Percentiles rank a stretch among this genome's conserved stretches.
phyloP scores from a whole-genome alignment of 2,329 filamentous ascomycete species.

The Cordyceps javanica region DNA sequence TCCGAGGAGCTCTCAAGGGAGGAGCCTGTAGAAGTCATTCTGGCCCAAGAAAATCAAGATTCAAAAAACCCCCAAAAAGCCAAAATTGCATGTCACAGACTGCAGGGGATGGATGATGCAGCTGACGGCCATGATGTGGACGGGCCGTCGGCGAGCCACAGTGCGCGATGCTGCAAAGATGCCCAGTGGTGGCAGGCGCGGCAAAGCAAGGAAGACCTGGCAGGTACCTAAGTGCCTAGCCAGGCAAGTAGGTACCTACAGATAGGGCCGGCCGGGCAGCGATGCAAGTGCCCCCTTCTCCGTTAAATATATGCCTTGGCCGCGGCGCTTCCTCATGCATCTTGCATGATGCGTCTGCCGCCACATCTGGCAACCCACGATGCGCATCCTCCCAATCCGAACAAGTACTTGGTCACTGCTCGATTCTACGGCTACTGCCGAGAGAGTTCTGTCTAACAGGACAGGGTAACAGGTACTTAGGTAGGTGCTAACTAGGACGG shows the following conservation, averaged over 20 bases:
- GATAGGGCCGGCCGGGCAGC: background rate
- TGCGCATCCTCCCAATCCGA: background rate
- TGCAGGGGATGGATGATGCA: background rate
- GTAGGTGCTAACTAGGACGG: background rate
- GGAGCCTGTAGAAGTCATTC: conserved; percentile 9
- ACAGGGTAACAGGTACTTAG: no score
- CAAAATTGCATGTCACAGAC: conserved; percentile 8
- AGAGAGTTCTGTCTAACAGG: background rate
- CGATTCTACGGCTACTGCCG: conserved; percentile 6
- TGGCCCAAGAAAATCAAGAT: conserved; percentile 8
- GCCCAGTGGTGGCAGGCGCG: background rate
- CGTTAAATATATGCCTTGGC: background rate
- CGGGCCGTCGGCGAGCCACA: background rate
- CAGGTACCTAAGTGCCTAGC: no score
- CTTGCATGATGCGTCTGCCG: background rate
- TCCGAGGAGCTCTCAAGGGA: background rate
- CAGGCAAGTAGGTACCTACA: no score
- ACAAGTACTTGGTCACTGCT: no score
- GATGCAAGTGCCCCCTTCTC: background rate
- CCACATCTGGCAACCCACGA: background rate
- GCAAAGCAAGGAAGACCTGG: background rate
- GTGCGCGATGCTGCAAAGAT: background rate
- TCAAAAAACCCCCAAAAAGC: conserved; percentile 10
- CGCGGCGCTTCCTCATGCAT: background rate
- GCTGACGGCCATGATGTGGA: background rate